Evolutionary conservation across 164 flowering plant genomes (phyloP), one percentile per base, ranked within the genome.

Genomic region (Vitis riparia): DNA sequence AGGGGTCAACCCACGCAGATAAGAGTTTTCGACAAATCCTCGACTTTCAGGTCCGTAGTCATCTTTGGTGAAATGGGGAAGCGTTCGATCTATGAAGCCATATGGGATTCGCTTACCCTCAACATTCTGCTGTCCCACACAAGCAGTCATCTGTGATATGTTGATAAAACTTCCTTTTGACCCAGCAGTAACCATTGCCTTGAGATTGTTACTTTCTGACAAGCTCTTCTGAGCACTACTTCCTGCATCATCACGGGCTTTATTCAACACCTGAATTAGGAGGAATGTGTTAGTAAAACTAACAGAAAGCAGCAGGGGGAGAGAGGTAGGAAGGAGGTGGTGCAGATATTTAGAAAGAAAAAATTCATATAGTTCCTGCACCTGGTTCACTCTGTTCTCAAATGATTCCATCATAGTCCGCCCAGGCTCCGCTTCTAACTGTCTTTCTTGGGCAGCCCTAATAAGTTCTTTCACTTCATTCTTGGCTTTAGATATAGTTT

Each of bases 101-200:
- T 75, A 95, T 23, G 99, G 98, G 23, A 93, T 95, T 48, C 99
- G 97, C 74, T 95, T 95, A 16, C 99, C 99, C 80, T 95, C 99
- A 71, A 95, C 99, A 77, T 95, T 95, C 80, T 95, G 99, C 86
- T 95, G 98, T n/a, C 99, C 99, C 80, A 95, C 98, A 89, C 99
- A 95, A 75, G 99, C 98, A 85, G 98, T 95, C 99, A 95, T 95
- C 82, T 95, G 99, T 2, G 99, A 95, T 66, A 95, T 95, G 72
- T 95, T 95, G 76, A 95, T 95, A 68, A 95, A 95, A 93, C 98
- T 95, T 73, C 99, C 98, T 73, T 95, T 95, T 3, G 99, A 95
- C 17, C 99, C 99, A 16, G 98, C 99, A 9, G 98, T 95, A 47
- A 95, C 99, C 98, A 95, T 95, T 29, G 99, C 99, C 81, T 95